Evolutionary conservation across 2,329 filamentous ascomycete genomes (phyloP).

Genomic region (Paecilomyces fulvus): DNA sequence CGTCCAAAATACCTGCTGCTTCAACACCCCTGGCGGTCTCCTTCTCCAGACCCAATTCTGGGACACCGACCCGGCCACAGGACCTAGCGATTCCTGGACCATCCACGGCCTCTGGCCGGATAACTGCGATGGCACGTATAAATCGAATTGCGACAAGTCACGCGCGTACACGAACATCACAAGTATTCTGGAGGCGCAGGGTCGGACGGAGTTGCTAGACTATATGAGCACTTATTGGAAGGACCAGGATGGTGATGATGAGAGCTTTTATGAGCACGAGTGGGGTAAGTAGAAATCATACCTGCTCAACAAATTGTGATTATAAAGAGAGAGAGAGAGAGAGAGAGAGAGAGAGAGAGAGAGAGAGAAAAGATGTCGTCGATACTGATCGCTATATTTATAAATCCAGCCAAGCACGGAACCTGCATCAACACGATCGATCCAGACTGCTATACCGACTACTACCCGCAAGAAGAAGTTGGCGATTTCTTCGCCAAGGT

Average conservation of each 20-base stretch:
- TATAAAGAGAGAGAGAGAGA: no score
- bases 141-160: constrained; percentile 46
- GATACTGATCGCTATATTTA: no score
- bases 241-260: constrained; percentile 45
- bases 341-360: no score
- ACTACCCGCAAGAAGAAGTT: constrained; percentile 48
- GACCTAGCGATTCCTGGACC: constrained; percentile 50
- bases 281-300: constrained; percentile 40
- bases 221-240: constrained; percentile 57
- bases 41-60: constrained; percentile 54
- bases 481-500: constrained; percentile 49
- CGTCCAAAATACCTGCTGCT: constrained; percentile 47
- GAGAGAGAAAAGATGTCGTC: no score
- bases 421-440: constrained; percentile 64
- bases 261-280: constrained; percentile 61
- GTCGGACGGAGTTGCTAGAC: constrained; percentile 41
- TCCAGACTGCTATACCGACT: constrained; percentile 54
- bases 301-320: no score
- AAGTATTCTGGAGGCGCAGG: constrained; percentile 44
- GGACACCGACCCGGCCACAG: constrained; percentile 48
- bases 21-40: constrained; percentile 50
- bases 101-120: constrained; percentile 50
- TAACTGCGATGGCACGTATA: constrained; percentile 50
- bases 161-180: constrained; percentile 52
- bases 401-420: constrained; percentile 50